Percentiles rank a stretch among this genome's conserved stretches.
These are phyloP conservation scores for Ramalina peruviana DNA, from an alignment of 495 filamentous ascomycete species.

Conservation along the genomic window DNA sequence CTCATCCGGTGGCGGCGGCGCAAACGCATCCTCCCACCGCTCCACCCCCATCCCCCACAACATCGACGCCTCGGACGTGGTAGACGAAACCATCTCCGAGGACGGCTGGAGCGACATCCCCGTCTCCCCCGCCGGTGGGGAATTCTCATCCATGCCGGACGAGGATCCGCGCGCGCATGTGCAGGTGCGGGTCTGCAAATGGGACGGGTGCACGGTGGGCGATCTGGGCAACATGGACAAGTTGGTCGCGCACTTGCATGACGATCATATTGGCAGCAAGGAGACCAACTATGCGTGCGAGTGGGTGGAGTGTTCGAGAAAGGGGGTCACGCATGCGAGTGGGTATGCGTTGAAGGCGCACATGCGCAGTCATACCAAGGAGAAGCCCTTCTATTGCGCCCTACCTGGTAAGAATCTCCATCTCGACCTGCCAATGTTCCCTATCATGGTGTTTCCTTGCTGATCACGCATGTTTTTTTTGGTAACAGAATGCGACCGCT, in stretches of 20 bases:
- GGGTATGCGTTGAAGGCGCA: constrained; percentile 92
- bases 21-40: constrained; percentile 29
- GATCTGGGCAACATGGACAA: constrained; percentile 88
- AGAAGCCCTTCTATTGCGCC: constrained; percentile 96
- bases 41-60: constrained; percentile 28
- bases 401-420: constrained; percentile 54
- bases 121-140: constrained; percentile 29
- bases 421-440: too few species aligned
- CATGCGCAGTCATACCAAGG: constrained; percentile 93
- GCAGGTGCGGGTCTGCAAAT: constrained; percentile 77
- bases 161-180: constrained; percentile 61
- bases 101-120: constrained; percentile 75
- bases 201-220: constrained; percentile 71
- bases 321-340: constrained; percentile 81
- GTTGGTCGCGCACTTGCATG: constrained; percentile 84
- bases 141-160: constrained; percentile 42
- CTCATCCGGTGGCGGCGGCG: too few species aligned
- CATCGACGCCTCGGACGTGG: constrained; percentile 26
- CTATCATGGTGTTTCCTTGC: neutral
- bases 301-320: constrained; percentile 78
- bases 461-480: neutral
- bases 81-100: constrained; percentile 55
- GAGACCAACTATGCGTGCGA: constrained; percentile 86
- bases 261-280: constrained; percentile 75
- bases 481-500: constrained; percentile 78